phyloP scores from a whole-genome alignment of 441 rosid species.

The Erodium chrysanthum region DNA sequence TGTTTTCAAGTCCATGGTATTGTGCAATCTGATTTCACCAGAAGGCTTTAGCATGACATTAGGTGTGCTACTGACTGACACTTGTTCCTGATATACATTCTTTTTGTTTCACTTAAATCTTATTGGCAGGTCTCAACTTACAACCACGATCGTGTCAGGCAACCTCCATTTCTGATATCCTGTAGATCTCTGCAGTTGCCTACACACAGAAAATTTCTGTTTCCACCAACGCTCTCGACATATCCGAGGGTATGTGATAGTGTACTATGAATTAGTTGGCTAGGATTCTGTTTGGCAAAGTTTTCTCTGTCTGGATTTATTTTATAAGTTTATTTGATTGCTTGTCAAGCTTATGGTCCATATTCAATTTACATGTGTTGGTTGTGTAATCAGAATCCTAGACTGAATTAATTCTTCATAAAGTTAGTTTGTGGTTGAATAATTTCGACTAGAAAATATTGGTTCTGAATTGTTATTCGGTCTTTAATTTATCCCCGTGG shows the following conservation, averaged over 20 bases:
- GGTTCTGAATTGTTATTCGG: background rate
- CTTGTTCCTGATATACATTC: conserved; percentile 2
- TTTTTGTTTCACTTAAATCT: conserved; percentile 10
- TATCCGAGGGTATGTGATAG: conserved; percentile 29
- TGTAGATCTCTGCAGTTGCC: conserved; percentile 22
- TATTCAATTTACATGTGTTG: background rate
- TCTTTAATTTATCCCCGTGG: background rate
- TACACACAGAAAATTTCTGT: conserved; percentile 15
- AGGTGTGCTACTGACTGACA: conserved; percentile 7
- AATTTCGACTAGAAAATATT: background rate
- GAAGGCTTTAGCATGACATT: background rate
- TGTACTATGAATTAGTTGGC: conserved; percentile 3
- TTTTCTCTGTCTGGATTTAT: background rate
- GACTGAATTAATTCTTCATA: background rate
- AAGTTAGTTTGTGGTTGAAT: background rate
- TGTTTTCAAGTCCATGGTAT: background rate
- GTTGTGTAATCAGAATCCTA: background rate
- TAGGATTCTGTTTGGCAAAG: background rate
- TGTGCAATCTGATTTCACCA: conserved; percentile 9
- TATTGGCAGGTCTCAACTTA: conserved; percentile 29
- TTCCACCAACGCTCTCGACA: conserved; percentile 24
- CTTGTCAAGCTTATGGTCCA: background rate
- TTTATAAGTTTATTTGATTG: background rate
- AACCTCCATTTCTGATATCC: conserved; percentile 10
- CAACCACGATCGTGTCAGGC: conserved; percentile 20